Conservation (phyloP, 1,284 basidiomycete species). For the Mycena sp. region DNA sequence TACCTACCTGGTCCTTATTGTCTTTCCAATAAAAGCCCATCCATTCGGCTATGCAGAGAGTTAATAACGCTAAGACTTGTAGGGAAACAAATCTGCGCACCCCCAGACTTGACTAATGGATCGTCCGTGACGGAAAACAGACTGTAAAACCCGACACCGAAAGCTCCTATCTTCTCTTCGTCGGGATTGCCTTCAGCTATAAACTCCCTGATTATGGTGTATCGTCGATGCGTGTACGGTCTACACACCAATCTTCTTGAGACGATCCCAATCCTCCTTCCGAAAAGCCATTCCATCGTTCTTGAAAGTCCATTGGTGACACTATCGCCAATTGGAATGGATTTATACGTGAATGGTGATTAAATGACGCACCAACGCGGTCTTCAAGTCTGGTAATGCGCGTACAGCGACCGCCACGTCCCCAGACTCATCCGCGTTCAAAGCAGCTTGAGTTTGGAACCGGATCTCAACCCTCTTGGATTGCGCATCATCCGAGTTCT, state of each 20-base stretch:
- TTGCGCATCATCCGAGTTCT: slow-evolving; percentile 96
- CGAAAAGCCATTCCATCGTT: slow-evolving; percentile 80
- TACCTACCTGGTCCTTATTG: slow-evolving; percentile 80
- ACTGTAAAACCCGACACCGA: slow-evolving; percentile 88
- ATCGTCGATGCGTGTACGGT: background rate
- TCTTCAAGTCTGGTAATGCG: slow-evolving; percentile 73
- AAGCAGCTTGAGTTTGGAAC: slow-evolving; percentile 75
- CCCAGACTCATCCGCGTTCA: slow-evolving; percentile 23
- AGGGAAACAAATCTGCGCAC: slow-evolving; percentile 47
- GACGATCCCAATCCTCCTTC: slow-evolving; percentile 86
- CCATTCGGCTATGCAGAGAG: slow-evolving; percentile 71
- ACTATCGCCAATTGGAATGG: slow-evolving; percentile 48
- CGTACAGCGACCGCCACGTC: background rate
- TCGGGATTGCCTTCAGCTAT: slow-evolving; percentile 87
- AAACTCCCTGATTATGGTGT: slow-evolving; percentile 19
- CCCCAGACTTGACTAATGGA: slow-evolving; percentile 92
- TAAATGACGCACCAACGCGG: slow-evolving; percentile 48
- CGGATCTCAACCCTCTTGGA: slow-evolving; percentile 85
- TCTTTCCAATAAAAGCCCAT: slow-evolving; percentile 99
- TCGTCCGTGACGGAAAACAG: slow-evolving; percentile 90
- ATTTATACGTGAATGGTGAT: background rate
- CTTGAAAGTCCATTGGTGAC: slow-evolving; percentile 83
- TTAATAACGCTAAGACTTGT: slow-evolving; percentile 6
- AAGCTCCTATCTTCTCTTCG: slow-evolving; percentile 88
- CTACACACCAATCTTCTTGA: slow-evolving; percentile 86